These are phyloP conservation scores for Nyssa sinensis DNA, from an alignment of 148 eudicot species.

Conservation along the genomic window DNA sequence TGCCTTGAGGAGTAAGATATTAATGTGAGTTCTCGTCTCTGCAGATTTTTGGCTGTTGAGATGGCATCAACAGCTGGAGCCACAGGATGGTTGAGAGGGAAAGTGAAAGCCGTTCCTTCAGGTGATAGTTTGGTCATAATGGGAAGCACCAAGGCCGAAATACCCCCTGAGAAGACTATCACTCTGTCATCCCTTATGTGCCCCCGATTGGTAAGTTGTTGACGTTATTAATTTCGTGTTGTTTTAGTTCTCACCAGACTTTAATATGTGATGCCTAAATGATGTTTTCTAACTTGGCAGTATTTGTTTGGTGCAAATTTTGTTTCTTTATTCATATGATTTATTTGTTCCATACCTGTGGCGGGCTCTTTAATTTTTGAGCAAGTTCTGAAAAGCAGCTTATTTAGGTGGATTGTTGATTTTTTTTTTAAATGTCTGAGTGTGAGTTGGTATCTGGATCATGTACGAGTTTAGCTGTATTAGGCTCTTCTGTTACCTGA, in stretches of 20 bases:
- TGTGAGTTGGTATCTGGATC: too few species aligned
- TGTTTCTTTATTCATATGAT: not conserved
- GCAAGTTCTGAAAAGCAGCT: not conserved
- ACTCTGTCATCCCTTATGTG: slow-evolving; percentile 78
- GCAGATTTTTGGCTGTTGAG: slow-evolving; percentile 44
- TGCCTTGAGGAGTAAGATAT: not conserved
- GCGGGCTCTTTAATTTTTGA: not conserved
- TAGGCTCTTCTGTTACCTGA: not conserved
- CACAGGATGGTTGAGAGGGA: slow-evolving; percentile 77
- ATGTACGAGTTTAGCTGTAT: not conserved
- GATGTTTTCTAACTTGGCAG: not conserved
- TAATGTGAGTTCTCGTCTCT: slow-evolving; percentile 1
- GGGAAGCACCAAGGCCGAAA: slow-evolving; percentile 59
- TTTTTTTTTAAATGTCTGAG: too few species aligned
- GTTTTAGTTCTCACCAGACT: not conserved
- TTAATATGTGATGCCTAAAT: not conserved
- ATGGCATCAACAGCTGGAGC: slow-evolving; percentile 66
- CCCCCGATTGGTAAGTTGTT: slow-evolving; percentile 68
- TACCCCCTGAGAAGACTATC: slow-evolving; percentile 82
- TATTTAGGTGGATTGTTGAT: not conserved
- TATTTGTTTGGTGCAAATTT: not conserved
- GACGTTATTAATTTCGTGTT: slow-evolving; percentile 10
- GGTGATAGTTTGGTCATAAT: slow-evolving; percentile 89
- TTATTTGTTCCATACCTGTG: not conserved
- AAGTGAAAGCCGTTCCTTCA: slow-evolving; percentile 91